A percentile compares a stretch with the other conserved stretches of the same genome.
phyloP scores from a whole-genome alignment of 345 rosid genomes.

The Populus nigra region DNA sequence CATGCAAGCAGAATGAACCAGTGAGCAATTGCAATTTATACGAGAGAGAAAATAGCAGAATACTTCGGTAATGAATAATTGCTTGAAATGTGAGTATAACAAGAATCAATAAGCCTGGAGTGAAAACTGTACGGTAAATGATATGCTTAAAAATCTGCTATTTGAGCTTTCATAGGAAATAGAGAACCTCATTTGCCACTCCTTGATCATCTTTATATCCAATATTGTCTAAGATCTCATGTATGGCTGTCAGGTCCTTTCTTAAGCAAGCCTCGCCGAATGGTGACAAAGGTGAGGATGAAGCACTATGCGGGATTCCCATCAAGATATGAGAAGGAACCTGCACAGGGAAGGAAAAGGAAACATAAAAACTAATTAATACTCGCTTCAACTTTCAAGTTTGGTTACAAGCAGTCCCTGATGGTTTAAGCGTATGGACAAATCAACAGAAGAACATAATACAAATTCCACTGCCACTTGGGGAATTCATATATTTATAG shows the following conservation, averaged over 20 bases:
- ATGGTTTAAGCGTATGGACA: not conserved
- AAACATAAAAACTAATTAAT: not conserved
- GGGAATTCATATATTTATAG: not conserved
- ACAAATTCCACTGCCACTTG: not conserved
- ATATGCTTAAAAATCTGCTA: not conserved
- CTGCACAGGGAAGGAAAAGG: constrained; percentile 29
- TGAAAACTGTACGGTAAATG: not conserved
- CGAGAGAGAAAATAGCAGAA: not conserved
- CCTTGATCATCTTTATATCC: constrained; percentile 91
- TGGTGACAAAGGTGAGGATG: constrained; percentile 55
- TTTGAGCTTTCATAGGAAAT: not conserved
- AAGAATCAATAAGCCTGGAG: not conserved
- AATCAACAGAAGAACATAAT: not conserved
- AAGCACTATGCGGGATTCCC: constrained; percentile 69
- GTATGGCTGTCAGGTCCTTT: constrained; percentile 77
- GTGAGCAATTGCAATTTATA: not conserved
- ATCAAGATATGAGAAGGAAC: constrained; percentile 84
- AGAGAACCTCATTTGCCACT: constrained; percentile 72
- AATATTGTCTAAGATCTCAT: constrained; percentile 64
- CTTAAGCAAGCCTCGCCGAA: constrained; percentile 96
- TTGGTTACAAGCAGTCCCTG: not conserved
- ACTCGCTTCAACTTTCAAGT: constrained; percentile 2
- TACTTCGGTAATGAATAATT: not conserved
- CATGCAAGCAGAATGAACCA: not conserved
- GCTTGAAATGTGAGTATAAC: not conserved